Evolutionary conservation across 2,329 filamentous ascomycete species (phyloP).

Genomic region (Colletotrichum noveboracense): DNA sequence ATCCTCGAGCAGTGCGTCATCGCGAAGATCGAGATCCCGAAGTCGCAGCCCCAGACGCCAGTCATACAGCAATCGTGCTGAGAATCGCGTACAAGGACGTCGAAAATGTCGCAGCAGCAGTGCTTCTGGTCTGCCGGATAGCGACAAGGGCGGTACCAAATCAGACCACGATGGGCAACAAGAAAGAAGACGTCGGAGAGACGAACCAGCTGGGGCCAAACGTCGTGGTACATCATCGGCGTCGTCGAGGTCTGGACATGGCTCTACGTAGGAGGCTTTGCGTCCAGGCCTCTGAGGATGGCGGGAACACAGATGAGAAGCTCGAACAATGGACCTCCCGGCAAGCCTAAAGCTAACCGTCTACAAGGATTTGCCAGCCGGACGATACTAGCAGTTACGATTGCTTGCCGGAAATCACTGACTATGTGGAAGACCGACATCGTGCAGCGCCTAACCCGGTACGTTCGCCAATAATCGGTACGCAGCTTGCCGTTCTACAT

Average conservation of each 20-base stretch:
- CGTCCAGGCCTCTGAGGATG: neutral
- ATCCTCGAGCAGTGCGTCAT: conserved; percentile 41
- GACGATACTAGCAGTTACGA: neutral
- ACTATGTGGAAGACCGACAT: neutral
- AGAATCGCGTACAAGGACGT: conserved; percentile 10
- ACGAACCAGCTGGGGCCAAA: conserved; percentile 26
- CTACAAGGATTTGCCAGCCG: conserved; percentile 24
- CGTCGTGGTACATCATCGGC: conserved; percentile 58
- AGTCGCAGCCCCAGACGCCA: conserved; percentile 36
- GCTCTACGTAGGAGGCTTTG: neutral
- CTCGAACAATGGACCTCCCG: conserved; percentile 26
- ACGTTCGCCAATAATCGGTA: neutral
- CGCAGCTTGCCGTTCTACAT: neutral
- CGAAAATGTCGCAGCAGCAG: neutral
- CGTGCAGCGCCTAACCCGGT: neutral
- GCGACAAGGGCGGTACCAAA: neutral
- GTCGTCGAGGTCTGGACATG: conserved; percentile 46
- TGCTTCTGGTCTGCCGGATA: neutral
- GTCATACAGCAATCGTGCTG: conserved; percentile 16
- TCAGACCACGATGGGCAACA: neutral
- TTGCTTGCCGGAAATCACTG: neutral
- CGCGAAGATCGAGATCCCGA: conserved; percentile 44
- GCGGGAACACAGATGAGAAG: conserved; percentile 33
- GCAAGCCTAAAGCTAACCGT: conserved; percentile 35
- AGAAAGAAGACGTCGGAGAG: neutral